Percentiles rank a stretch among this genome's conserved stretches.
These are phyloP conservation scores for Byssochlamys sp. DNA, from an alignment of 2,329 filamentous ascomycete genomes.

Conservation along the genomic window DNA sequence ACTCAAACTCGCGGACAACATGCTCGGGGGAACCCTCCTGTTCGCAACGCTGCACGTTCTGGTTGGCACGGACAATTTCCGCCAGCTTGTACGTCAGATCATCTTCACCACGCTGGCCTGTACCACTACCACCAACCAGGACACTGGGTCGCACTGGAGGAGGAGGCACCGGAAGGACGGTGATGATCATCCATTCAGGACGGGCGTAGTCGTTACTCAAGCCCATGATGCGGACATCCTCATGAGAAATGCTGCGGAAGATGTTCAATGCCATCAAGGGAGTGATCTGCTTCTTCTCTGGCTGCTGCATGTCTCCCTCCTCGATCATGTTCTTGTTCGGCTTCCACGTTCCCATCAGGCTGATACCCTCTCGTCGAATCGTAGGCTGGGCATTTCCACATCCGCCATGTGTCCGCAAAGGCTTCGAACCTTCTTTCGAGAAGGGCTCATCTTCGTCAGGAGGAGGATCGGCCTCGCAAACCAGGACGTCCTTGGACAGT, in stretches of 20 bases:
- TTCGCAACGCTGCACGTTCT: conserved; percentile 83
- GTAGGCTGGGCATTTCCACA: conserved; percentile 86
- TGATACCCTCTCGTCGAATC: conserved; percentile 77
- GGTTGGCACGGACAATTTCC: conserved; percentile 95
- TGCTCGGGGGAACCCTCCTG: conserved; percentile 85
- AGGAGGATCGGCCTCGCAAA: conserved; percentile 70
- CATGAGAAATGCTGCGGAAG: conserved; percentile 72
- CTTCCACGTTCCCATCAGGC: conserved; percentile 68
- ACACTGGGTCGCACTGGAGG: conserved; percentile 94
- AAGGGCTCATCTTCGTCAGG: conserved; percentile 60
- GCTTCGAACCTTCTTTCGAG: conserved; percentile 51
- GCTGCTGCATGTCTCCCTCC: conserved; percentile 49
- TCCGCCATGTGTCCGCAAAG: conserved; percentile 62
- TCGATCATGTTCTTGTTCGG: conserved; percentile 64
- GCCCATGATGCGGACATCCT: conserved; percentile 76
- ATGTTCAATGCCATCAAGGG: conserved; percentile 77
- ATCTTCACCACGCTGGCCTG: conserved; percentile 89
- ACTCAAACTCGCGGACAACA: conserved; percentile 82
- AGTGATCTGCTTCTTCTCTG: conserved; percentile 72
- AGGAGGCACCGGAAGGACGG: conserved; percentile 86
- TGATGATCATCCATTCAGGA: conserved; percentile 96
- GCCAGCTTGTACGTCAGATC: conserved; percentile 98
- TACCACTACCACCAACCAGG: conserved; percentile 86
- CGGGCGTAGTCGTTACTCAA: conserved; percentile 90
- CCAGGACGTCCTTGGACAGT: conserved; percentile 77